Conservation (phyloP, 2,329 filamentous ascomycete species). For the Bisporella sp. region DNA sequence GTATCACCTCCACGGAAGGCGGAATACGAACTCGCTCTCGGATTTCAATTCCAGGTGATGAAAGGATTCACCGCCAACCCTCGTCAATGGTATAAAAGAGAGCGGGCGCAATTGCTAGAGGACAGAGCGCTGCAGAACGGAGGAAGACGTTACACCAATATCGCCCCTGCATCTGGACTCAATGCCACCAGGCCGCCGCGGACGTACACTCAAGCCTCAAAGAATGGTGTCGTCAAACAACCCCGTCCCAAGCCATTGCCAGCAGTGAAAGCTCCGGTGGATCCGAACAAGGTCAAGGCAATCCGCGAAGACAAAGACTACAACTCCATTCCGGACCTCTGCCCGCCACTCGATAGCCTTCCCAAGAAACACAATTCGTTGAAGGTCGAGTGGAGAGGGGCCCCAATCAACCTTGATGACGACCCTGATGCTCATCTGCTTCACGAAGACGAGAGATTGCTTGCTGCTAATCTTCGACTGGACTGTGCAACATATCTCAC, state of each 20-base stretch:
- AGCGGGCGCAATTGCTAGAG: slow-evolving; percentile 21
- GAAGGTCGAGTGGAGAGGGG: slow-evolving; percentile 84
- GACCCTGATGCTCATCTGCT: slow-evolving; percentile 66
- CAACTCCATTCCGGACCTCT: slow-evolving; percentile 62
- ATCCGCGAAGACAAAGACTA: slow-evolving; percentile 81
- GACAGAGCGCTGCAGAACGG: slow-evolving; percentile 17
- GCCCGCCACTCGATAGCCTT: slow-evolving; percentile 60
- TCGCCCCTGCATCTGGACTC: slow-evolving; percentile 20
- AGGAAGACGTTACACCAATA: slow-evolving; percentile 16
- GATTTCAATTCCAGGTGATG: slow-evolving; percentile 46
- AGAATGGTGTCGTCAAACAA: neutral
- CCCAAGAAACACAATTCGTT: slow-evolving; percentile 61
- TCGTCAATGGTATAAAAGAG: slow-evolving; percentile 19
- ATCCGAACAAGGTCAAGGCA: slow-evolving; percentile 45
- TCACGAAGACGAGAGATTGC: slow-evolving; percentile 67
- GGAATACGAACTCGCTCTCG: slow-evolving; percentile 47
- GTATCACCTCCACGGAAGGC: slow-evolving; percentile 41
- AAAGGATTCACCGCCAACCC: slow-evolving; percentile 21
- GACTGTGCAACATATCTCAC: slow-evolving; percentile 85
- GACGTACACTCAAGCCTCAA: slow-evolving; percentile 3
- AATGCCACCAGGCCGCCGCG: slow-evolving; percentile 5
- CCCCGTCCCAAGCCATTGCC: neutral
- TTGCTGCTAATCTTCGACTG: slow-evolving; percentile 74
- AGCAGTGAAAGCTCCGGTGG: slow-evolving; percentile 22
- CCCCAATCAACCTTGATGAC: slow-evolving; percentile 65